Evolutionary conservation across 2,329 filamentous ascomycete genomes (phyloP).

Genomic region (Boeremia exigua): DNA sequence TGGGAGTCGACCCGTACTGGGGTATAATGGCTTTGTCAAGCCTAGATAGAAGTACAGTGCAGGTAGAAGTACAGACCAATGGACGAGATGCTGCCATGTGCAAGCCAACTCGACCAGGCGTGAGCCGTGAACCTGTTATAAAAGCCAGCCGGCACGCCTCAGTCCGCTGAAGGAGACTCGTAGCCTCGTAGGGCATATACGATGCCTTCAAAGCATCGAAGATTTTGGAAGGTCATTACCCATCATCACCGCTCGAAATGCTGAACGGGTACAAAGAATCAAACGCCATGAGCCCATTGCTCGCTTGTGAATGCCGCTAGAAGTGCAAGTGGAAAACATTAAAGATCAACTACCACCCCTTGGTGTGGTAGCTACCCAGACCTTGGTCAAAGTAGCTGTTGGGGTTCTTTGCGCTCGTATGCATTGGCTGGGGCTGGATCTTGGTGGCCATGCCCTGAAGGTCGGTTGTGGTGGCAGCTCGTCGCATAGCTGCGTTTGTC

Average conservation of each 20-base stretch:
- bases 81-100: conserved; percentile 24
- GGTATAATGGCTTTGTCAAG: conserved; percentile 45
- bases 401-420: conserved; percentile 63
- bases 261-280: conserved; percentile 23
- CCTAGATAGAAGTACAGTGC: conserved; percentile 50
- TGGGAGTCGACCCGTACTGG: conserved; percentile 29
- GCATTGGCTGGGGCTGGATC: conserved; percentile 54
- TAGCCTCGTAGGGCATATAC: conserved; percentile 47
- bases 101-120: conserved; percentile 37
- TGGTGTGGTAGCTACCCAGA: conserved; percentile 82
- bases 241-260: conserved; percentile 30
- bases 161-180: conserved; percentile 46
- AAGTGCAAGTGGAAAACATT: conserved; percentile 39
- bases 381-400: conserved; percentile 79
- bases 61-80: conserved; percentile 49
- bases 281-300: conserved; percentile 44
- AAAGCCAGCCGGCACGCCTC: conserved; percentile 35
- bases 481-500: conserved; percentile 76
- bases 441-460: conserved; percentile 86
- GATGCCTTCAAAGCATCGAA: conserved; percentile 42
- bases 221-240: conserved; percentile 44
- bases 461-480: conserved; percentile 69
- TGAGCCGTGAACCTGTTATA: conserved; percentile 46
- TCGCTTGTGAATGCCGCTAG: conserved; percentile 46
- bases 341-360: conserved; percentile 71